Percentiles rank a stretch among this genome's conserved stretches.
phyloP scores from a whole-genome alignment of 345 rosid genomes.

The Microcos paniculata region DNA sequence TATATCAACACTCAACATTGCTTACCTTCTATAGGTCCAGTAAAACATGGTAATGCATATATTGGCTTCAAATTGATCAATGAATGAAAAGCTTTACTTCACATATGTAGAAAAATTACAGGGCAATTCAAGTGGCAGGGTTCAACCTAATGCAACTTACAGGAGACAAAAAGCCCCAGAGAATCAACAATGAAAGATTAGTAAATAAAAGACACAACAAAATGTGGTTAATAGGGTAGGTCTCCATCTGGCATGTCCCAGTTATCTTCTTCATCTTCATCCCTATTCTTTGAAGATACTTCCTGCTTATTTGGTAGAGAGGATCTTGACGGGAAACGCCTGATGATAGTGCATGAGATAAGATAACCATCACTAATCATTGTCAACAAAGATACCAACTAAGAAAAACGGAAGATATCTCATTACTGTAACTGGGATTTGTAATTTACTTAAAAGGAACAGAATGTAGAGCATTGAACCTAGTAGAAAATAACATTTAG shows the following conservation, averaged over 20 bases:
- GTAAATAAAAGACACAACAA: slow-evolving; percentile 18
- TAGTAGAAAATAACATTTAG: neutral
- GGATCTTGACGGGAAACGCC: slow-evolving; percentile 51
- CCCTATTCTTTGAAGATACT: slow-evolving; percentile 35
- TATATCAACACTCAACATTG: neutral
- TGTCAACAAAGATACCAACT: neutral
- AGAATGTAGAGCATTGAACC: neutral
- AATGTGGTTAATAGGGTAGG: slow-evolving; percentile 37
- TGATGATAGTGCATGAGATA: slow-evolving; percentile 20
- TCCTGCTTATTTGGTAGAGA: slow-evolving; percentile 38
- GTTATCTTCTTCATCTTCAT: slow-evolving; percentile 69
- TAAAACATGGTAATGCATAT: neutral
- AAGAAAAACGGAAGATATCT: neutral
- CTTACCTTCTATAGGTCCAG: neutral
- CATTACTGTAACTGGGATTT: neutral
- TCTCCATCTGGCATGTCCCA: slow-evolving; percentile 82
- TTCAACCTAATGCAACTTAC: slow-evolving; percentile 26
- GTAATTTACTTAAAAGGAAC: neutral
- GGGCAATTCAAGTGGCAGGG: slow-evolving; percentile 20
- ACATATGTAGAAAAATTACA: slow-evolving; percentile 8
- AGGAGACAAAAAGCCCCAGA: slow-evolving; percentile 14
- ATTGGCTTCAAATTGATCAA: slow-evolving; percentile 1
- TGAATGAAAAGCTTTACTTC: slow-evolving; percentile 10
- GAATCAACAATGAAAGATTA: slow-evolving; percentile 18
- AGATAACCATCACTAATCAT: neutral